Conservation (phyloP, 495 filamentous ascomycete species). For the Xeromyces bisporus region DNA sequence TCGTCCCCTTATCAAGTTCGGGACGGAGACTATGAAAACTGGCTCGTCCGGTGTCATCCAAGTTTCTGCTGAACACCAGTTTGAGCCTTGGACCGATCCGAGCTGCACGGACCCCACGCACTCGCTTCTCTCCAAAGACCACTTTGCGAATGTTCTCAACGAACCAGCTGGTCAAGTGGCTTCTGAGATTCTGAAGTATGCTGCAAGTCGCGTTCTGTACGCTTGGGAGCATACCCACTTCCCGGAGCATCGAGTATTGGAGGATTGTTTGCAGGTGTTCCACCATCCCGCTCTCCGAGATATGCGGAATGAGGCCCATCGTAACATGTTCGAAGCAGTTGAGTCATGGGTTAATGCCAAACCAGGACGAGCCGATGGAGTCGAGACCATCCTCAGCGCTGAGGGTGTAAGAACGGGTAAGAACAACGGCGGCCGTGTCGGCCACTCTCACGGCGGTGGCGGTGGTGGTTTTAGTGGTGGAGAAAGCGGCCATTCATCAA, state of each 20-base stretch:
- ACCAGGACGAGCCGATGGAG: slow-evolving; percentile 39
- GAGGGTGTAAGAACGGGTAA: slow-evolving; percentile 63
- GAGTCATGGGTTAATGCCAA: slow-evolving; percentile 54
- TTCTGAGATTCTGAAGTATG: slow-evolving; percentile 60
- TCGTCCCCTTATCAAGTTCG: slow-evolving; percentile 75
- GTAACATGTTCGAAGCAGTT: slow-evolving; percentile 73
- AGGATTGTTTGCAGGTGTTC: slow-evolving; percentile 63
- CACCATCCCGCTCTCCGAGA: slow-evolving; percentile 76
- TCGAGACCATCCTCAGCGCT: slow-evolving; percentile 56
- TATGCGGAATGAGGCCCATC: slow-evolving; percentile 55
- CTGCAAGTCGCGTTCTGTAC: slow-evolving; percentile 70
- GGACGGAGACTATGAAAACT: slow-evolving; percentile 62
- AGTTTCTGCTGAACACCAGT: slow-evolving; percentile 69
- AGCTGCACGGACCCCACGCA: slow-evolving; percentile 83
- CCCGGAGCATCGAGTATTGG: slow-evolving; percentile 57
- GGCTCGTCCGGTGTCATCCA: slow-evolving; percentile 68
- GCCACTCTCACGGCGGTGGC: slow-evolving; percentile 18
- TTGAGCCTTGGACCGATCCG: slow-evolving; percentile 78
- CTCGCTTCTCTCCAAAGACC: slow-evolving; percentile 87
- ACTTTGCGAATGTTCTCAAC: slow-evolving; percentile 88
- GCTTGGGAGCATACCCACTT: slow-evolving; percentile 79
- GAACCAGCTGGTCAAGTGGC: slow-evolving; percentile 72
- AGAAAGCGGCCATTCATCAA: neutral
- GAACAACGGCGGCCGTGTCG: slow-evolving; percentile 42
- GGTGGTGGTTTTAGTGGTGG: neutral